These are phyloP conservation scores for Metarhizium album DNA, from an alignment of 2,329 filamentous ascomycete species.

Conservation along the genomic window DNA sequence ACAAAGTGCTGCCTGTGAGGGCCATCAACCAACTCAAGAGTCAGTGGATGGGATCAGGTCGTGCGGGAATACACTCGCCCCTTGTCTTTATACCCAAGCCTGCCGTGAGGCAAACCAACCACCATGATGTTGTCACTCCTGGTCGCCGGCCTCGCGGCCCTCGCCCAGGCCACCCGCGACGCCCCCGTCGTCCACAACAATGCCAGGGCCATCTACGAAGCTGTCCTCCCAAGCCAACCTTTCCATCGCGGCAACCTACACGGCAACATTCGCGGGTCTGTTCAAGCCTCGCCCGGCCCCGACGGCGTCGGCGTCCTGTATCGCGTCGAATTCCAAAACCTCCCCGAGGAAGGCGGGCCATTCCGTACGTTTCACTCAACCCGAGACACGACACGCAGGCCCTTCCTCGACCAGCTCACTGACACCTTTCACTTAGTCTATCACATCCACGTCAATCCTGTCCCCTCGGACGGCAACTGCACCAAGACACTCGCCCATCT, in stretches of 20 bases:
- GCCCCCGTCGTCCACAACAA: slow-evolving; percentile 45
- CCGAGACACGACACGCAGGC: not conserved
- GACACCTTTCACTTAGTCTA: slow-evolving; percentile 41
- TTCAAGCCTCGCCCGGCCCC: slow-evolving; percentile 34
- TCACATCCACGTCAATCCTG: slow-evolving; percentile 58
- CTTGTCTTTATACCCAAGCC: not conserved
- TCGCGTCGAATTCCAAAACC: slow-evolving; percentile 43
- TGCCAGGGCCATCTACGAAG: slow-evolving; percentile 43
- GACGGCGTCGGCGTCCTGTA: slow-evolving; percentile 46
- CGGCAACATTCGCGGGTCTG: slow-evolving; percentile 34
- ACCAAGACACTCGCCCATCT: slow-evolving; percentile 56
- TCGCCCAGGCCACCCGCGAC: slow-evolving; percentile 25
- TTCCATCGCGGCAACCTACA: slow-evolving; percentile 41
- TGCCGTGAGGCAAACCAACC: too few relatives aligned
- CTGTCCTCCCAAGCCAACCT: slow-evolving; percentile 40
- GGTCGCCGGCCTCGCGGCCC: slow-evolving; percentile 16
- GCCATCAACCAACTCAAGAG: too few relatives aligned
- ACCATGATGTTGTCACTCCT: slow-evolving; percentile 3
- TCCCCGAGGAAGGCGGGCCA: slow-evolving; percentile 46
- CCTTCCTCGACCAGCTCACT: not conserved
- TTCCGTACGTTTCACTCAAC: slow-evolving; percentile 39
- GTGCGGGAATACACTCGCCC: not conserved
- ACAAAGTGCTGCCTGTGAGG: too few relatives aligned
- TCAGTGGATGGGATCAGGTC: too few relatives aligned
- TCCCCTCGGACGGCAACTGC: slow-evolving; percentile 61